Evolutionary conservation across 202 grass and related monocot genomes (phyloP).

Genomic region (Elaeis oleifera): DNA sequence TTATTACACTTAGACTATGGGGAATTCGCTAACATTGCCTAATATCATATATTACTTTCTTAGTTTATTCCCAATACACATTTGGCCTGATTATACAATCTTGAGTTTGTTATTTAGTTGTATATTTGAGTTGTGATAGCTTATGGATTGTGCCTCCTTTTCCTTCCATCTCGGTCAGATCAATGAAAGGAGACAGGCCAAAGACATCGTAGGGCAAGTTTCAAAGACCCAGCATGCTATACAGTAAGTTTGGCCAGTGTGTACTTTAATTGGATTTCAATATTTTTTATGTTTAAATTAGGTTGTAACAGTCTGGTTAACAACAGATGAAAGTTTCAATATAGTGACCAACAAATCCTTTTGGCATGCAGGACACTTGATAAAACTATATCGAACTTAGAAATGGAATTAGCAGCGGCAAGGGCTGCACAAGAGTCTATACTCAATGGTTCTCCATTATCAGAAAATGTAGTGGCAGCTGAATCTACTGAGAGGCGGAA

Average conservation of each 20-base stretch:
- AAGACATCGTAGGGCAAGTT: conserved; percentile 21
- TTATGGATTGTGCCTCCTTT: conserved; percentile 9
- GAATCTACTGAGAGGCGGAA: conserved; percentile 52
- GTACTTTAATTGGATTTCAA: too few species aligned
- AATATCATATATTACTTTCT: too few species aligned
- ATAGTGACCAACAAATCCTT: background rate
- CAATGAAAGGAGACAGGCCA: conserved; percentile 32
- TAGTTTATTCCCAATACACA: too few species aligned
- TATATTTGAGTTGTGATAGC: background rate
- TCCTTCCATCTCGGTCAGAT: conserved; percentile 29
- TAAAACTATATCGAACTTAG: conserved; percentile 85
- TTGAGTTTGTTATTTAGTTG: conserved; percentile 3
- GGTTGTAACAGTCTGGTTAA: too few species aligned
- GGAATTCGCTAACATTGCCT: too few species aligned
- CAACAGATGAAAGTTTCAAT: too few species aligned
- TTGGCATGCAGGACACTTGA: conserved; percentile 53
- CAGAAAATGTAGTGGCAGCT: conserved; percentile 52
- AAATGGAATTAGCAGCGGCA: conserved; percentile 82
- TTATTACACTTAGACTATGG: too few species aligned
- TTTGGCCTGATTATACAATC: background rate
- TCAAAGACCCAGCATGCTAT: conserved; percentile 22
- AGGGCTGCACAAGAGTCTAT: conserved; percentile 73
- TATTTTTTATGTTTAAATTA: too few species aligned
- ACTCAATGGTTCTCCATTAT: conserved; percentile 67
- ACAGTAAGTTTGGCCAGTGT: conserved; percentile 34